Evolutionary conservation across 2,329 filamentous ascomycete genomes (phyloP).

Genomic region (Didymella glomerata): DNA sequence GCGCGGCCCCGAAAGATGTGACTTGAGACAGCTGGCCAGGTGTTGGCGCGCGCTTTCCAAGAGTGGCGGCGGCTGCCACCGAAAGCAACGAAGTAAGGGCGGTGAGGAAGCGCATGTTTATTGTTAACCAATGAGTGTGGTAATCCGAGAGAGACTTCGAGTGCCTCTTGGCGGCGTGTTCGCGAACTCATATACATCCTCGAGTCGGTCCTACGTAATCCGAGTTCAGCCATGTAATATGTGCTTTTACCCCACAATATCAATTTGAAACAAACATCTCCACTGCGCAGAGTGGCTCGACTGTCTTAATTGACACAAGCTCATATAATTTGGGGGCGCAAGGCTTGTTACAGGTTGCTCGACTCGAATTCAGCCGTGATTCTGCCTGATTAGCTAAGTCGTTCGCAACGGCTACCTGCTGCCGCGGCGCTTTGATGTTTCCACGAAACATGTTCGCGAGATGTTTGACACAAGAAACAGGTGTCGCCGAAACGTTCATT

Average conservation of each 20-base stretch:
- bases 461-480: not conserved
- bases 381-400: conserved; percentile 8
- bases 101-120: conserved; percentile 36
- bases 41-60: conserved; percentile 38
- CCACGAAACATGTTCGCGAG: not conserved
- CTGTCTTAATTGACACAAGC: conserved; percentile 2
- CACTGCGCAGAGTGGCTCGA: not conserved
- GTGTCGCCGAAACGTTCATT: not conserved
- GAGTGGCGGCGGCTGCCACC: conserved; percentile 32
- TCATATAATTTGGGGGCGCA: conserved; percentile 6
- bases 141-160: not conserved
- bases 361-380: conserved; percentile 6
- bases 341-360: not conserved
- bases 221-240: not conserved
- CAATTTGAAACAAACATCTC: not conserved
- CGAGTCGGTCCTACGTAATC: not conserved
- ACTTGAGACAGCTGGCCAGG: conserved; percentile 51
- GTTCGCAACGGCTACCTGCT: not conserved
- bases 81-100: conserved; percentile 32
- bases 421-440: not conserved
- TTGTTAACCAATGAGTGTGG: not conserved
- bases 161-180: not conserved
- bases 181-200: not conserved
- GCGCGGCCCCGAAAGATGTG: conserved; percentile 56
- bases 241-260: conserved; percentile 8